Conservation (phyloP, 441 rosid genomes). For the Euphorbia corollata region DNA sequence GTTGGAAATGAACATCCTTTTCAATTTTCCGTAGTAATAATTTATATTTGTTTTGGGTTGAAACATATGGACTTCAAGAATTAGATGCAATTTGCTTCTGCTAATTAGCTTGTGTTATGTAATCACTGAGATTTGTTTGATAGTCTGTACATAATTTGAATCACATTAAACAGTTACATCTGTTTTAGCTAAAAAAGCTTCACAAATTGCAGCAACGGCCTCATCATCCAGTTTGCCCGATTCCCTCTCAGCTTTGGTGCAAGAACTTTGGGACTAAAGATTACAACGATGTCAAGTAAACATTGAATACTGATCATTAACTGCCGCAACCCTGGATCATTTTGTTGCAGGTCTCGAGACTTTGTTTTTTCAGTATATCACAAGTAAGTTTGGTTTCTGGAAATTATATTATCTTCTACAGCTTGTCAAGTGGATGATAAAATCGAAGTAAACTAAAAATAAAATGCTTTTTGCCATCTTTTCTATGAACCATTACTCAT, state of each 20-base stretch:
- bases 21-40: too few species aligned
- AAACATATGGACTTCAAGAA: too few species aligned
- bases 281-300: conserved; percentile 11
- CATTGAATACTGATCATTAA: background rate
- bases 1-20: background rate
- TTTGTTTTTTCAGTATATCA: background rate
- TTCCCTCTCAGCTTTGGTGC: conserved; percentile 91
- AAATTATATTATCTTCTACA: conserved; percentile 15
- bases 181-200: background rate
- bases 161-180: background rate
- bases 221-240: conserved; percentile 85
- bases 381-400: conserved; percentile 10
- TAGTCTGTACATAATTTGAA: background rate
- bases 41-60: too few species aligned
- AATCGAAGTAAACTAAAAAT: conserved; percentile 14
- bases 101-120: background rate
- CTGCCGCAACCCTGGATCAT: conserved; percentile 13
- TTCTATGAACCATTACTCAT: background rate
- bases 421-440: conserved; percentile 9
- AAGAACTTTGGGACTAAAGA: conserved; percentile 49
- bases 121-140: background rate
- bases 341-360: conserved; percentile 23
- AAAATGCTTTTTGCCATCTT: conserved; percentile 13
- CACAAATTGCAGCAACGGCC: conserved; percentile 84
- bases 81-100: background rate